Percentiles rank a stretch among this genome's conserved stretches.
Evolutionary conservation across 1,139 yeast species (phyloP).

Genomic region (Blastobotrys illinoisensis): DNA sequence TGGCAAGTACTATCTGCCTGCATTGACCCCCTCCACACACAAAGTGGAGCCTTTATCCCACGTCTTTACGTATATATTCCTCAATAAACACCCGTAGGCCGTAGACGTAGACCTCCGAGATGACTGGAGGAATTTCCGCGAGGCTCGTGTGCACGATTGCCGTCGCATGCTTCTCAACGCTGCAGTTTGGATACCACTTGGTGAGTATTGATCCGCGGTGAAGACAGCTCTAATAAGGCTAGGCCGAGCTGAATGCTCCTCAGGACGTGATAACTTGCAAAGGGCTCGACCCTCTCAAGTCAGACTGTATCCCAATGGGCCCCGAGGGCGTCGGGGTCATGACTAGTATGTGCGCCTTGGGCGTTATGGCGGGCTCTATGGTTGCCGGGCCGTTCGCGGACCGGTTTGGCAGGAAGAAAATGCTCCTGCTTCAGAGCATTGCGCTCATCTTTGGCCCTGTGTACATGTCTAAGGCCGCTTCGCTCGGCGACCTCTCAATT

Average conservation of each 20-base stretch:
- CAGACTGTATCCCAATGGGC: constrained; percentile 55
- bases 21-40: not conserved
- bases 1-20: not conserved
- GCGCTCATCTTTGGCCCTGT: constrained; percentile 65
- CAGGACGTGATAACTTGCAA: constrained; percentile 55
- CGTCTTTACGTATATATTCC: not conserved
- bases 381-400: constrained; percentile 70
- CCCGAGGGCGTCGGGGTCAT: constrained; percentile 67
- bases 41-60: not conserved
- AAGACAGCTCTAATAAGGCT: not conserved
- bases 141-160: constrained; percentile 13
- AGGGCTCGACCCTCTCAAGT: constrained; percentile 25
- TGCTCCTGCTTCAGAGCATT: constrained; percentile 51
- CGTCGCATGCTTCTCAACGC: constrained; percentile 62
- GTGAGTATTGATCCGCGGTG: constrained; percentile 20
- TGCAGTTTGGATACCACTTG: constrained; percentile 89
- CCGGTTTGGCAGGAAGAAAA: constrained; percentile 54
- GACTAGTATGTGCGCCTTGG: constrained; percentile 81
- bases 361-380: constrained; percentile 78
- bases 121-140: not conserved
- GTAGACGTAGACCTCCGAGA: not conserved
- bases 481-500: constrained; percentile 42
- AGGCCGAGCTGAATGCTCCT: constrained; percentile 78
- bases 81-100: not conserved
- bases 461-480: constrained; percentile 49